Base-by-base conservation (phyloP, 805 yeast species). In the Monosporozyma unispora region DNA sequence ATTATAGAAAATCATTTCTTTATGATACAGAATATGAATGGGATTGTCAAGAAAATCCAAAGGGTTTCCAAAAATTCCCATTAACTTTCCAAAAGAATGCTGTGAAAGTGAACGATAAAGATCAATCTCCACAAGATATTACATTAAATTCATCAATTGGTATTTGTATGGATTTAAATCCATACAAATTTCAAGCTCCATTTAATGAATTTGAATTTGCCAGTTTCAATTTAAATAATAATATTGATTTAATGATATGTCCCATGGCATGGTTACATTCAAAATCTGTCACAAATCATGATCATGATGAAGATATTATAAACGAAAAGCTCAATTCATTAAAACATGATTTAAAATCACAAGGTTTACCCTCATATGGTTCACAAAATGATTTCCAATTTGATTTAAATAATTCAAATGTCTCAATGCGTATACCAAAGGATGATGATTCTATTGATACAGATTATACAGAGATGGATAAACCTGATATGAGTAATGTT, bases 101-200 rank as follows among this genome's bases (percentile, higher is more conserved):
- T 16, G 37, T 39, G 29, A 44, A 45, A 42, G 21, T 18, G 19
- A 5, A 23, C 18, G n/a, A 12, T 5, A 37, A 31, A n/a, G 21
- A 21, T 6, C 7, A 35, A 2, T 40, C 44, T 12, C 25, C n/a
- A 1, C 18, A 31, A 9, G 67, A 66, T 22, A 53, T 59, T 14
- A 54, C 54, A 19, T 55, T 77, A 6, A 73, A 63, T 33, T 69
- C 84, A 1, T 74, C 81, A 31, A 72, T 90, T 48, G 98, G 96
- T 0, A 88, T 90, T 5, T 90, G 98, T 63, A 90, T 90, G 97
- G 98, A 90, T 67, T 65, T 90, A 53, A 89, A 87, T 62, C 96
- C 96, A 0, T 84, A 86, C 63, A 74, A 85, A 61, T 90, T 90
- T 63, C 71, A 77, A 54, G 88, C 96, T 1, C 89, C 95, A 1